Evolutionary conservation across 192 early-diverging fungal species (phyloP).

Genomic region (Backusella luteola): DNA sequence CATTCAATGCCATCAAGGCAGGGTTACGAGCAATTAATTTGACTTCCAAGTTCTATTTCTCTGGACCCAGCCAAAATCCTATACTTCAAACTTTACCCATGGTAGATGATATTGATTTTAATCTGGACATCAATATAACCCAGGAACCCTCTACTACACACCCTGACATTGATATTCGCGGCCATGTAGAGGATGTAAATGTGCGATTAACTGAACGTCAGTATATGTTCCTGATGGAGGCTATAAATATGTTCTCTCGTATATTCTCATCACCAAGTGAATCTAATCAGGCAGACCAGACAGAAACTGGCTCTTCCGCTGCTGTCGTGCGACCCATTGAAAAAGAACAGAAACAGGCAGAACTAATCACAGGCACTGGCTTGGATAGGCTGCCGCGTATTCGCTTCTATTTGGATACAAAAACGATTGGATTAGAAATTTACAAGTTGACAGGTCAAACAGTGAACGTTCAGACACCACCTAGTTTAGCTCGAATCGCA

Average conservation of each 20-base stretch:
- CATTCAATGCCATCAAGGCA: slow-evolving; percentile 61
- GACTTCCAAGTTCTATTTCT: slow-evolving; percentile 47
- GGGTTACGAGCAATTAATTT: slow-evolving; percentile 58
- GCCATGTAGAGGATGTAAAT: slow-evolving; percentile 69
- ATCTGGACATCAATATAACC: slow-evolving; percentile 55
- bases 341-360: slow-evolving; percentile 9
- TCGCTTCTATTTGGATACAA: slow-evolving; percentile 57
- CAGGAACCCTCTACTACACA: slow-evolving; percentile 34
- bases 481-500: slow-evolving; percentile 51
- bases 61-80: slow-evolving; percentile 38
- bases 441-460: slow-evolving; percentile 60
- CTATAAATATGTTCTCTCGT: slow-evolving; percentile 51
- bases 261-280: slow-evolving; percentile 32
- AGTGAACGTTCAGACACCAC: slow-evolving; percentile 46
- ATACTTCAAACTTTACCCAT: slow-evolving; percentile 62
- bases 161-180: slow-evolving; percentile 45
- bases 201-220: slow-evolving; percentile 81
- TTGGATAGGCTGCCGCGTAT: not conserved
- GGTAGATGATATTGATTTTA: slow-evolving; percentile 82
- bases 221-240: slow-evolving; percentile 77
- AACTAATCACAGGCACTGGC: not conserved
- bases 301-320: not conserved
- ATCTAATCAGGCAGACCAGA: not conserved
- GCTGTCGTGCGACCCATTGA: not conserved
- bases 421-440: slow-evolving; percentile 81